Conservation (phyloP, 2,329 filamentous ascomycete species). For the Epichloe elymi region DNA sequence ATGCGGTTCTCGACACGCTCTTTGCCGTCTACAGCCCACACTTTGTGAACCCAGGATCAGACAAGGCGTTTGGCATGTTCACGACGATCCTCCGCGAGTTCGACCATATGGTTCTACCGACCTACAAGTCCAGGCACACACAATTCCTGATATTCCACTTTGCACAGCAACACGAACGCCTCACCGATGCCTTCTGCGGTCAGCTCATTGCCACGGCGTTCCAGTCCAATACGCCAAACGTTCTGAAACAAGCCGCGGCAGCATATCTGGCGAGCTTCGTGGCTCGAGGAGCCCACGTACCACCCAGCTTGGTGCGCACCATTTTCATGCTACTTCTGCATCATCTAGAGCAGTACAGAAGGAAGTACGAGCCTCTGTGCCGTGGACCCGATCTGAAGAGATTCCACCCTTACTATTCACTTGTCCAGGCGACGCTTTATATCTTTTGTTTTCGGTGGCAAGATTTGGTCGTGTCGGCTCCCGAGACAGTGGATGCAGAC, state of each 20-base stretch:
- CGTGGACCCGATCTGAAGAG: conserved; percentile 74
- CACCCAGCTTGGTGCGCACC: conserved; percentile 60
- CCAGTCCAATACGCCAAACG: conserved; percentile 52
- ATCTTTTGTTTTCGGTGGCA: conserved; percentile 98
- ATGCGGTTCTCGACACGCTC: conserved; percentile 74
- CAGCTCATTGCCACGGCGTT: conserved; percentile 43
- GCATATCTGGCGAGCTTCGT: conserved; percentile 93
- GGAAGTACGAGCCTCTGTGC: conserved; percentile 58
- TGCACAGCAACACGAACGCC: conserved; percentile 63
- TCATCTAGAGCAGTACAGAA: conserved; percentile 64
- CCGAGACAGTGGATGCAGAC: conserved; percentile 48
- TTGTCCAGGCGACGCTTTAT: conserved; percentile 81
- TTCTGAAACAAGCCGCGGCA: conserved; percentile 71
- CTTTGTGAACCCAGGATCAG: conserved; percentile 55
- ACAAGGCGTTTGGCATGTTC: conserved; percentile 58
- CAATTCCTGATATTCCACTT: conserved; percentile 97
- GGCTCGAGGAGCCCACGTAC: conserved; percentile 73
- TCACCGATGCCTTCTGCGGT: conserved; percentile 73
- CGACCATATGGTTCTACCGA: conserved; percentile 74
- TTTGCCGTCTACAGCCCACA: conserved; percentile 70
- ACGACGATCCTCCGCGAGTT: conserved; percentile 77
- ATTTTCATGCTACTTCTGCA: conserved; percentile 69
- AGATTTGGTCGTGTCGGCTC: conserved; percentile 58
- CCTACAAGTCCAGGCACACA: conserved; percentile 81
- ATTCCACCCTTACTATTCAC: conserved; percentile 75